phyloP scores from a whole-genome alignment of 768 basidiomycete species.

The Lactarius quietus region DNA sequence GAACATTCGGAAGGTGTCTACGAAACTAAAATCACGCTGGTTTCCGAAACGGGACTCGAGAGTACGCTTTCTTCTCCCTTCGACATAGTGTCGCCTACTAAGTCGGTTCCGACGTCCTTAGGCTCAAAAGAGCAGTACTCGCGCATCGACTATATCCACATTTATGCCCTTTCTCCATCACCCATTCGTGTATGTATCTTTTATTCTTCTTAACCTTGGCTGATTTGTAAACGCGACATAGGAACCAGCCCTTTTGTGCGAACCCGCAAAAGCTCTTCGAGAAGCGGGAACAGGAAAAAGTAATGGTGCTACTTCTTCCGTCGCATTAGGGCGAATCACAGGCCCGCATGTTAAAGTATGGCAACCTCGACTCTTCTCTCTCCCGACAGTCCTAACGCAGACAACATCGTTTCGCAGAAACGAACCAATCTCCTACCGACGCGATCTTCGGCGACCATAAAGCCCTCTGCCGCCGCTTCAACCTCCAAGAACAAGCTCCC shows the following conservation, averaged over 20 bases:
- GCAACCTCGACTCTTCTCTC: background rate
- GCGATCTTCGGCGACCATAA: slow-evolving; percentile 3
- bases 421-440: background rate
- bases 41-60: slow-evolving; percentile 61
- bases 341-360: slow-evolving; percentile 23
- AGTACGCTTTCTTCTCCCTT: slow-evolving; percentile 40
- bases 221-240: slow-evolving; percentile 25
- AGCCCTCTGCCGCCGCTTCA: slow-evolving; percentile 13
- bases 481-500: slow-evolving; percentile 23
- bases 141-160: slow-evolving; percentile 51
- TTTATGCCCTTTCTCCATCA: slow-evolving; percentile 72
- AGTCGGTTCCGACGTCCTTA: slow-evolving; percentile 2
- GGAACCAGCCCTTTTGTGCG: slow-evolving; percentile 43
- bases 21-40: slow-evolving; percentile 51
- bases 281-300: slow-evolving; percentile 11
- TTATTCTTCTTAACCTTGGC: background rate
- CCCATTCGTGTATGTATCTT: slow-evolving; percentile 48
- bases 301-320: background rate
- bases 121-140: slow-evolving; percentile 52
- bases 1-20: slow-evolving; percentile 43
- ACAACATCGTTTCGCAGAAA: background rate
- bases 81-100: background rate
- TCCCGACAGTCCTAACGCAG: background rate
- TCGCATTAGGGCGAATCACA: slow-evolving; percentile 18
- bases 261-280: slow-evolving; percentile 21